Evolutionary conservation across 2,329 filamentous ascomycete species (phyloP), one percentile per base, ranked within the genome.

Genomic region (Colletotrichum melonis): DNA sequence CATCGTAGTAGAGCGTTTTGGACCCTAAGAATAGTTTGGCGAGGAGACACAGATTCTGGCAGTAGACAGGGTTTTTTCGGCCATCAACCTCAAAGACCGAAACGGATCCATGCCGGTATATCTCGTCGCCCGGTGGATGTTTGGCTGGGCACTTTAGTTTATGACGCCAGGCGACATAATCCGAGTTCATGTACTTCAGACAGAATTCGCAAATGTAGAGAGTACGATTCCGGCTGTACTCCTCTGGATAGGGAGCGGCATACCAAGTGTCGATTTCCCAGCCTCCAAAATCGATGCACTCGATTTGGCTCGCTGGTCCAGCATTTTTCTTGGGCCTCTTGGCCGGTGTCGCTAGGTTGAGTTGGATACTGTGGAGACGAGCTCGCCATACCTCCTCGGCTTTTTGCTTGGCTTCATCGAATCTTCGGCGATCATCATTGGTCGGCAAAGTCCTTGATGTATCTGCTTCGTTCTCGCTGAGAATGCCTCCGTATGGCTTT

Each of bases 141-240:
- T 98, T 98, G 46, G 95, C 95, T 6, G 95, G 94, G 78, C 97
- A 99, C 85, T 99, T 99, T 78, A 95, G 90, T 85, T 98, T 98
- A 84, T 99, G 97, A 66, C 97, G 91, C 95, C 96, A 98, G 16
- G 97, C 96, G 32, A 99, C 97, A 79, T 97, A 98, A 81, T 98
- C 96, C 22, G 97, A 98, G 82, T 97, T 98, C 95, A 99, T 98
- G 85, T 99, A 99, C 84, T 98, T 99, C 73, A 99, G 88, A 81
- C 97, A 99, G 82, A 98, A 99, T 82, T 99, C 97, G 87, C 97
- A 99, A 75, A 99, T 98, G 83, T 98, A 98, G n/a, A 99, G 89
- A 49, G 98, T 94, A 35, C 94, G 92, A 80, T 99, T 98, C 76
- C 96, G 92, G 81, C 95, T 98, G 86, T 99, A 99, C 83, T 99